phyloP scores from a whole-genome alignment of 306 rosid genomes.

The Sophora flavescens region DNA sequence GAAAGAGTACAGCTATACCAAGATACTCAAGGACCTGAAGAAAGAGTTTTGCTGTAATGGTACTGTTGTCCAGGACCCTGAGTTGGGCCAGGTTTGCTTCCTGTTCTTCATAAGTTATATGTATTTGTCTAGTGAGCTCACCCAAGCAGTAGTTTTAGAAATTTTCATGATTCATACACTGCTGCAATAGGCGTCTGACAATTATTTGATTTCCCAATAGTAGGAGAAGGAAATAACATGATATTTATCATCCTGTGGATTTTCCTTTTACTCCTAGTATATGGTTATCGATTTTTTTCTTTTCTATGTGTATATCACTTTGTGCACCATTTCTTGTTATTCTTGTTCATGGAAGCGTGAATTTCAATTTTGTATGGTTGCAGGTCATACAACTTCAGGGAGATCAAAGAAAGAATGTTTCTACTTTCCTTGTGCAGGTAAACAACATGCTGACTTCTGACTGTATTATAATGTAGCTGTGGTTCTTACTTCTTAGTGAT shows the following conservation, averaged over 20 bases:
- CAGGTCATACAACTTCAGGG: slow-evolving; percentile 57
- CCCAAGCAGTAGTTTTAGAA: neutral
- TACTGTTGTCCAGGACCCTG: slow-evolving; percentile 55
- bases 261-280: neutral
- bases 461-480: neutral
- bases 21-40: slow-evolving; percentile 55
- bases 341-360: neutral
- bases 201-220: neutral
- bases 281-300: neutral
- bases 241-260: neutral
- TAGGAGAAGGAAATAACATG: neutral
- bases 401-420: slow-evolving; percentile 55
- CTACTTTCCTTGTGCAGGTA: slow-evolving; percentile 53
- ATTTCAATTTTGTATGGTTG: neutral
- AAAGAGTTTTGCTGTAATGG: slow-evolving; percentile 57
- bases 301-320: too few species aligned
- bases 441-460: neutral
- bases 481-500: neutral
- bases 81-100: slow-evolving; percentile 51
- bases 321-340: neutral
- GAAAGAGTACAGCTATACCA: slow-evolving; percentile 52
- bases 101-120: neutral
- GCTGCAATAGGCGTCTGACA: neutral
- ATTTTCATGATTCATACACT: neutral
- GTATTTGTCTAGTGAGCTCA: neutral